Percentiles rank a stretch among this genome's conserved stretches.
These are phyloP conservation scores for Phytopythium kandeliae DNA, from an alignment of 352 stramenopile species.

Conservation along the genomic window DNA sequence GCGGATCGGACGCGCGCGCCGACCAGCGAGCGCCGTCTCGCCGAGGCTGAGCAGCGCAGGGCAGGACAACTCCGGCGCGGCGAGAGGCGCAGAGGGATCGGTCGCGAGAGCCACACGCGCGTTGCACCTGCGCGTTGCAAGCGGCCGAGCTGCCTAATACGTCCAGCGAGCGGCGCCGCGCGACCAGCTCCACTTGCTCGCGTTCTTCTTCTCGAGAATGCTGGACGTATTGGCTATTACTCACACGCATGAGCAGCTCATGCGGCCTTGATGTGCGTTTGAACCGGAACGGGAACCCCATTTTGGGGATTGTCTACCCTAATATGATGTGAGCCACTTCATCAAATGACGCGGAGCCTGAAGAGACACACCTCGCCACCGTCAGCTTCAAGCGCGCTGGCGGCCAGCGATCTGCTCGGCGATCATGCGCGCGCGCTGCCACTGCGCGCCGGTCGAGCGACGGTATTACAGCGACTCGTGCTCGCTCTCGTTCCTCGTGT, in stretches of 20 bases:
- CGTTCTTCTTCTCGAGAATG: neutral
- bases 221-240: conserved; percentile 4
- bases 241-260: too few species aligned
- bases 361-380: too few species aligned
- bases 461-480: conserved; percentile 50
- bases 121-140: neutral
- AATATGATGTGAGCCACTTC: neutral
- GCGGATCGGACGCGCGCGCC: too few species aligned
- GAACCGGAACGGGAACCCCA: neutral
- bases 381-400: too few species aligned
- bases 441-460: conserved; percentile 37
- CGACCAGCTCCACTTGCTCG: neutral
- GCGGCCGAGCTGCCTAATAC: neutral
- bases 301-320: too few species aligned
- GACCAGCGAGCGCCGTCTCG: too few species aligned
- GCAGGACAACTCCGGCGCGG: neutral
- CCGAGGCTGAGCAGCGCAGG: too few species aligned
- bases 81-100: too few species aligned
- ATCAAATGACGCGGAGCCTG: neutral
- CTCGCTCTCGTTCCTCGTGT: conserved; percentile 49
- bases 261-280: neutral
- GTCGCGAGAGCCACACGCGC: neutral
- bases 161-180: neutral
- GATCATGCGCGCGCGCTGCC: conserved; percentile 45
- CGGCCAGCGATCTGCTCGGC: too few species aligned